These are phyloP conservation scores for Chondrostereum purpureum DNA, from an alignment of 1,284 basidiomycete genomes.

Conservation along the genomic window DNA sequence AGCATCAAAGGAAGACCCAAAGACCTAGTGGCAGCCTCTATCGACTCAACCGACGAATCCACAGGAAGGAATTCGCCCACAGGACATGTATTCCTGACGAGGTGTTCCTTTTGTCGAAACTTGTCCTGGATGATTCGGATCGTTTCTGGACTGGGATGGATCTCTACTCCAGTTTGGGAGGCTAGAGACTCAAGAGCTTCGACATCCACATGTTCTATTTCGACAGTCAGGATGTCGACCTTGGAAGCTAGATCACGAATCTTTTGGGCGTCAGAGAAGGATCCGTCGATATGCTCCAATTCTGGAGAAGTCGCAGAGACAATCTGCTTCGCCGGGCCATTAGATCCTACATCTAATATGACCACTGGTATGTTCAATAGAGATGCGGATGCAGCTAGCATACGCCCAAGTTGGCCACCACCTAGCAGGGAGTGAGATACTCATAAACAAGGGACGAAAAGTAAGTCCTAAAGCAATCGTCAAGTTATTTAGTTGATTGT, in stretches of 20 bases:
- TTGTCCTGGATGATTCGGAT: conserved; percentile 96
- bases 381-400: conserved; percentile 91
- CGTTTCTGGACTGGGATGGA: conserved; percentile 84
- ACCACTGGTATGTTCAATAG: conserved; percentile 84
- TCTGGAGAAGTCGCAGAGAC: conserved; percentile 44
- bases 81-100: conserved; percentile 55
- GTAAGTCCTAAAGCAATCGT: conserved; percentile 9
- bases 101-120: conserved; percentile 81
- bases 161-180: conserved; percentile 42
- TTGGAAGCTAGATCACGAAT: conserved; percentile 77
- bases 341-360: conserved; percentile 79
- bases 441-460: conserved; percentile 4
- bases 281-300: conserved; percentile 78
- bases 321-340: conserved; percentile 90
- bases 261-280: conserved; percentile 78
- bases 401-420: conserved; percentile 96
- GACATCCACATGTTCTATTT: conserved; percentile 96
- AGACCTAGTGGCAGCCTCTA: conserved; percentile 43
- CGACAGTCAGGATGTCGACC: conserved; percentile 90
- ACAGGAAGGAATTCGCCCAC: conserved; percentile 71
- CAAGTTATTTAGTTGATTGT: background rate
- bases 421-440: conserved; percentile 42
- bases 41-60: conserved; percentile 48
- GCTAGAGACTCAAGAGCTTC: conserved; percentile 68
- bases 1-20: conserved; percentile 93